Base-by-base conservation (phyloP, 345 rosid genomes). In the Nasturtium officinale region DNA sequence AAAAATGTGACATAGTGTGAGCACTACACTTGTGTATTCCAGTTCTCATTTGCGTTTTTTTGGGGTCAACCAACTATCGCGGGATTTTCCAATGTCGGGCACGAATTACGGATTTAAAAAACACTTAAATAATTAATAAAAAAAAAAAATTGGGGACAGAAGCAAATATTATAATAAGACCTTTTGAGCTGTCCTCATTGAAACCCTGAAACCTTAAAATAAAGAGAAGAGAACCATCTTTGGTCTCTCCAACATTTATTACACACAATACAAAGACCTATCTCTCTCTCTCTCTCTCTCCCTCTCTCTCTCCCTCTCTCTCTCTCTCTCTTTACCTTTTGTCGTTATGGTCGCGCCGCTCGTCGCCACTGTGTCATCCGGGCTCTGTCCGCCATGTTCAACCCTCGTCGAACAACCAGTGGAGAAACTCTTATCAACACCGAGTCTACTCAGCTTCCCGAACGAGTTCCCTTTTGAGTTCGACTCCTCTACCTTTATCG, bases 381-480 rank as follows among this genome's bases (percentile, higher is more conserved):
- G 74, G 68, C 79, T 87, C 83, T 70, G 78, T 59, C 83, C 85
- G 0, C 67, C 81, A 77, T 75, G 73, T 23, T 71, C 78, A 0
- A 9, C 74, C 8, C 82, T 80, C 50, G 79, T 72, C 29, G 78
- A 59, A 30, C 5, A 65, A 3, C 29, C 77, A 40, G 18, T 29
- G 65, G 78, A 81, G 16, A 7, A 52, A 43, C 32, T 13, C 13
- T 21, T 45, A 45, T 47, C 45, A 76, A 30, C 60, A 2, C 40
- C 77, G 66, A 58, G 40, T 66, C 55, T 46, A 50, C 56, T 73
- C 54, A 48, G 25, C 33, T 82, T 87, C 68, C 89, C 94, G 0
- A 60, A 66, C 2, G 95, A 90, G 80, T 82, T 90, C 62, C 96
- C 94, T 15, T 87, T 75, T 77, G 92, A 87, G 67, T 78, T 83